Evolutionary conservation across 2,329 filamentous ascomycete genomes (phyloP).

Genomic region (Diaporthe capsici): DNA sequence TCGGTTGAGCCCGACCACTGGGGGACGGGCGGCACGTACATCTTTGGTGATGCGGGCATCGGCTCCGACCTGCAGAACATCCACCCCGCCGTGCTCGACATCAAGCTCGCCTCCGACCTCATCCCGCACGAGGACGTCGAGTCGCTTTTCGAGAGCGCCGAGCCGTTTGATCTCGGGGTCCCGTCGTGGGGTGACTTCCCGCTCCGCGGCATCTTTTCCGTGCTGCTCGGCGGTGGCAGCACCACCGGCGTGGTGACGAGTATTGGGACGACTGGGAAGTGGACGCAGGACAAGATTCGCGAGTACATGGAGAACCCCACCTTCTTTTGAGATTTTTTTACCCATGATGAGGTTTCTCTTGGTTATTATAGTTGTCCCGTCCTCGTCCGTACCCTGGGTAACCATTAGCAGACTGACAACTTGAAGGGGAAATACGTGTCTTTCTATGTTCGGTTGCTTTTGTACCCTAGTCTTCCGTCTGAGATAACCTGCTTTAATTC

Average conservation of each 20-base stretch:
- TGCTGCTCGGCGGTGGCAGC: constrained; percentile 12
- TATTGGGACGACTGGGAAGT: not conserved
- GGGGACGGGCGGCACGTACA: constrained; percentile 18
- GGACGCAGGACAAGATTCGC: not conserved
- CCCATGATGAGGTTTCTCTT: too few species aligned
- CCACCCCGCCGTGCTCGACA: not conserved
- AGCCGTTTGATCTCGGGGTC: not conserved
- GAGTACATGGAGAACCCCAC: not conserved
- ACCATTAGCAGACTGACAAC: too few species aligned
- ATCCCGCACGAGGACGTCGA: not conserved
- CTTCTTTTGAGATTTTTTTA: not conserved
- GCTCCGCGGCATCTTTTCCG: not conserved
- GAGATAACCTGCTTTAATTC: too few species aligned
- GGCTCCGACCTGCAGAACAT: not conserved
- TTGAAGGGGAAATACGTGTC: too few species aligned
- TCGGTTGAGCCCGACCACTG: constrained; percentile 18
- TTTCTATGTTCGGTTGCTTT: too few species aligned
- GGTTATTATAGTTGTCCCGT: too few species aligned
- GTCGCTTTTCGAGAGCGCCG: constrained; percentile 2
- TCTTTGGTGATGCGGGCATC: not conserved
- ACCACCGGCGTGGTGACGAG: not conserved
- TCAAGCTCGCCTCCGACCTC: not conserved
- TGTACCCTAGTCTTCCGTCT: too few species aligned
- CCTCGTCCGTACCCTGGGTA: too few species aligned
- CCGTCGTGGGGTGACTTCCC: not conserved